These are phyloP conservation scores for Cercospora zeina DNA, from an alignment of 2,329 filamentous ascomycete species.

Conservation along the genomic window DNA sequence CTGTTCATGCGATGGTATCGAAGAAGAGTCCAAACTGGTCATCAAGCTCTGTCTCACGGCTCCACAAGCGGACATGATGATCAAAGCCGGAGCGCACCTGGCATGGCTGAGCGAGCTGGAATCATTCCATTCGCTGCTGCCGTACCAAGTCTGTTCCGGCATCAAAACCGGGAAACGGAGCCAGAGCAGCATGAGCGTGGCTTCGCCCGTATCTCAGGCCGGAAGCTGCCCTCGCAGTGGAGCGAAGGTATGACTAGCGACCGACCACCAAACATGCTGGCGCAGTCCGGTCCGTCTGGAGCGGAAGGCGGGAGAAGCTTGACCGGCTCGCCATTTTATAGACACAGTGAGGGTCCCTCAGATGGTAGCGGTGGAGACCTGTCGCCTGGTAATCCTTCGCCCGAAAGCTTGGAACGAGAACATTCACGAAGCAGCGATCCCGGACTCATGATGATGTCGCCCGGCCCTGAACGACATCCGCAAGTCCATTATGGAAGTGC, in stretches of 20 bases:
- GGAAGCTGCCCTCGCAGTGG: slow-evolving; percentile 52
- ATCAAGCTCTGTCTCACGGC: slow-evolving; percentile 34
- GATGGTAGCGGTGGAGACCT: slow-evolving; percentile 39
- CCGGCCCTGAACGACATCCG: slow-evolving; percentile 39
- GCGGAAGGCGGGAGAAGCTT: slow-evolving; percentile 25
- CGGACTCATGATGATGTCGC: slow-evolving; percentile 37
- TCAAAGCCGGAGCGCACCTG: slow-evolving; percentile 32
- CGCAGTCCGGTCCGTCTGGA: slow-evolving; percentile 20
- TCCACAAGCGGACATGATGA: slow-evolving; percentile 22
- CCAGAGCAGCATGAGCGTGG: slow-evolving; percentile 43
- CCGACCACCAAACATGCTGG: slow-evolving; percentile 25
- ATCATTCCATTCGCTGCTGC: slow-evolving; percentile 43
- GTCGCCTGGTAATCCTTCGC: slow-evolving; percentile 22
- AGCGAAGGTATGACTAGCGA: slow-evolving; percentile 50
- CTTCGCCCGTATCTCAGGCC: slow-evolving; percentile 51
- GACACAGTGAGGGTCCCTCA: slow-evolving; percentile 48
- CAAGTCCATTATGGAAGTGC: slow-evolving; percentile 39
- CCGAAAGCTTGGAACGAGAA: slow-evolving; percentile 16
- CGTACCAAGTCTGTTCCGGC: slow-evolving; percentile 43
- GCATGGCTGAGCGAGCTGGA: slow-evolving; percentile 46
- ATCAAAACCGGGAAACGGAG: slow-evolving; percentile 36
- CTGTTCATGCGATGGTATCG: slow-evolving; percentile 57
- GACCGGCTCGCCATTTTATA: slow-evolving; percentile 46
- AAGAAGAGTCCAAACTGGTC: slow-evolving; percentile 32
- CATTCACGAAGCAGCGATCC: slow-evolving; percentile 17